These are phyloP conservation scores for Sequoia sempervirens DNA, from an alignment of 75 land plant genomes.

Conservation along the genomic window DNA sequence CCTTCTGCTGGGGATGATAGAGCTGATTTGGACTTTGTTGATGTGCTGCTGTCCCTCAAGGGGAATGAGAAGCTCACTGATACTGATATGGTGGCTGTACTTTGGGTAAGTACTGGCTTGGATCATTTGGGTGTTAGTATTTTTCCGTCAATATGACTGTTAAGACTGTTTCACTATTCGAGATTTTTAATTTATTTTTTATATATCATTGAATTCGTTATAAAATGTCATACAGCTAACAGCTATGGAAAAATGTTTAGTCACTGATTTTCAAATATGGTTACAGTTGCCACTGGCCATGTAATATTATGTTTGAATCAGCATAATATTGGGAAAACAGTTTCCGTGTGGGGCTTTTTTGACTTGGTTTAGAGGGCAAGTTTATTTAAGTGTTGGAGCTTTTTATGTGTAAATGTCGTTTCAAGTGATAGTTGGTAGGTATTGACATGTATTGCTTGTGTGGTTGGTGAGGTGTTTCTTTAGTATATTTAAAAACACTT, in stretches of 20 bases:
- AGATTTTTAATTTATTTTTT: neutral
- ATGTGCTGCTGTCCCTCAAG: constrained; percentile 46
- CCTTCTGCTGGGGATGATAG: neutral
- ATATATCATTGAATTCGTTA: neutral
- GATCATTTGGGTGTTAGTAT: neutral
- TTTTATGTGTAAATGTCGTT: neutral
- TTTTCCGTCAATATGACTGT: neutral
- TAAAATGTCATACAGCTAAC: neutral
- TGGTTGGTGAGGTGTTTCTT: neutral
- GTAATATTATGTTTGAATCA: too few relatives aligned
- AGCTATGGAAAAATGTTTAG: neutral
- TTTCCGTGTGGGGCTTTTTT: neutral
- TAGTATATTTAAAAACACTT: neutral
- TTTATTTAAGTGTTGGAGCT: neutral
- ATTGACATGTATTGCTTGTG: neutral
- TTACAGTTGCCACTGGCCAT: too few relatives aligned
- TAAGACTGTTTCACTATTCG: neutral
- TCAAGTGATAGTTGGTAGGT: neutral
- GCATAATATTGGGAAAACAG: too few relatives aligned
- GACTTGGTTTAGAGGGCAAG: neutral
- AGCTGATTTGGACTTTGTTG: constrained; percentile 53
- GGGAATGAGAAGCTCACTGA: constrained; percentile 50
- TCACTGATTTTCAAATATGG: too few relatives aligned
- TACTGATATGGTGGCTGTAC: constrained; percentile 70
- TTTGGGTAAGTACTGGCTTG: constrained; percentile 55